Base-by-base conservation (phyloP, 2,329 filamentous ascomycete species). In the Colletotrichum sp. region DNA sequence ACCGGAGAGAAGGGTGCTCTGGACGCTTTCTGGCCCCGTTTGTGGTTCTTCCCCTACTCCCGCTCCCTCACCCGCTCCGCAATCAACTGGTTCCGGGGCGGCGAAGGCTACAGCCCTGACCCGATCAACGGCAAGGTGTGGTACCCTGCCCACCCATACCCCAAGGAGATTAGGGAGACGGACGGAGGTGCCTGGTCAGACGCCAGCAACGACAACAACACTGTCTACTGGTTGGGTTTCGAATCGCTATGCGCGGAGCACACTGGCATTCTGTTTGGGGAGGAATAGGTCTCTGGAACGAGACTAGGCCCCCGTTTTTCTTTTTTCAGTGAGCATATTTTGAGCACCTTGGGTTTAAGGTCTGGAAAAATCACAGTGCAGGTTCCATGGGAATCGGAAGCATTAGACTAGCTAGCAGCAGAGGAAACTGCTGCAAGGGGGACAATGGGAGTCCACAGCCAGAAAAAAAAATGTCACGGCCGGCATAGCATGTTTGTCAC, bases 41-140 rank as follows among this genome's bases (percentile, higher is more conserved):
- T 85, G 79, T 87, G 85, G 85, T 87, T 84, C 78, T 83, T 81
- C 57, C 84, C 84, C 5, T 83, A 82, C 66, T 80, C 80, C 22
- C 77, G 81, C 34, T 79, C 81, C 1, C 73, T 87, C 16, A 78
- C 86, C 26, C 78, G 74, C 18, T 82, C 82, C 0, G 77, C 81
- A 6, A 80, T 83, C 64, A 76, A 72, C 22, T 79, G 79, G 6
- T 81, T 81, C 6, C 78, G 77, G 65, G 57, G 74, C 3, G 71
- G 78, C 10, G 74, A 80, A 34, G 73, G 77, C 10, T 81, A 84
- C 65, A 78, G 81, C 2, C 59, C 79, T 13, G 76, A 78, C 26
- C 78, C 80, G 67, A 82, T 85, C 16, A 81, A 85, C 32, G 82
- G 80, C 12, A 80, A 84, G 22, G 79, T 62, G 44, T 85, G 84